Base-by-base conservation (phyloP, 345 rosid species). In the Trapa incisa region DNA sequence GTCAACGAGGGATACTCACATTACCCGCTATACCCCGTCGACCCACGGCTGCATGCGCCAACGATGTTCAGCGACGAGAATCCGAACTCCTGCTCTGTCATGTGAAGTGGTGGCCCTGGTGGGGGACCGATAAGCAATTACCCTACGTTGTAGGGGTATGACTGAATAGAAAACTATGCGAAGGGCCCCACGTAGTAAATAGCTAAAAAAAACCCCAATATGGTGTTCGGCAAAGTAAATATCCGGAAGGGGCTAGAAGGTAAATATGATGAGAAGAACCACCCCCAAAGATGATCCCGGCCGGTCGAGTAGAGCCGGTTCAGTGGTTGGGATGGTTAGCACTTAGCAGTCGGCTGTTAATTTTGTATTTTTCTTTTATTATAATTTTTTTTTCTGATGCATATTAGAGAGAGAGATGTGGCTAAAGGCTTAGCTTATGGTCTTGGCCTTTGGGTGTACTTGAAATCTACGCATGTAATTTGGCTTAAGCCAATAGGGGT, bases 21-120 rank as follows among this genome's bases (percentile, higher is more conserved):
- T 8, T 47, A 37, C 54, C 66, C 0, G 9, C 50, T 41, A 45
- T 53, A 69, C 60, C 72, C 72, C 0, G 47, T 65, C 56, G 68
- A 71, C 64, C 73, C 73, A 6, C 47, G 73, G 62, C 33, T 64
- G 29, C 35, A 65, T 14, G 42, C 73, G 37, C 73, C 73, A 39
- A 68, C 65, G 17, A 65, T 65, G 64, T 71, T 71, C 64, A 71
- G 73, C 42, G 73, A 71, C 64, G 73, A 71, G 39, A 71, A 71
- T 17, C 73, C 73, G 3, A 71, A 71, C 6, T 68, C 73, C 0
- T 71, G 73, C 15, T 65, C 73, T 1, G 29, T 71, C 3, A 71
- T 71, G 73, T 71, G 68, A 71, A 11, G 48, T 32, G 37, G 48
- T 32, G 37, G 38, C 32, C 37, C 12, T 8, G 16, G 12, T 11